Base-by-base conservation (phyloP, 176 grass and related monocot genomes). In the Alopecurus myosuroides region DNA sequence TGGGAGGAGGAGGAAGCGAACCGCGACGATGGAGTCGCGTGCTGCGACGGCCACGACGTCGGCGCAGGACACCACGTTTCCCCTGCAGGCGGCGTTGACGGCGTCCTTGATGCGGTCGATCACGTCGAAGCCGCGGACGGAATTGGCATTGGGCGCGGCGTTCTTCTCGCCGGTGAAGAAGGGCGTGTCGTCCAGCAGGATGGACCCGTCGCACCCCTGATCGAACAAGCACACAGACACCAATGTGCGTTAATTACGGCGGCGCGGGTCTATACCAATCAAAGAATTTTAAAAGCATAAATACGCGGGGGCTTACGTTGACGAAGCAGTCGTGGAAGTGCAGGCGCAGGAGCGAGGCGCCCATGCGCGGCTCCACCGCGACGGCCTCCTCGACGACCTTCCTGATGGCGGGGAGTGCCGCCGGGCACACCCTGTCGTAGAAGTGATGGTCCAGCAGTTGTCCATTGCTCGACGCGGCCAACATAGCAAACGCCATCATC, bases 301-400 rank as follows among this genome's bases (percentile, higher is more conserved):
- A 30, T 6, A 17, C 60, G 28, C 4, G 26, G 0, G 58, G n/a
- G n/a, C n/a, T 28, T 86, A 94, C 92, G 22, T 92, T 88, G 80
- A 90, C 92, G 80, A 94, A 97, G 77, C 92, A 97, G 84, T 97
- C 92, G 80, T 97, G 94, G 81, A 97, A 97, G 85, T 92, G 95
- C 35, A 97, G 3, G 48, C 92, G 90, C 44, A 97, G 88, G 45
- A 97, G 90, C 22, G 92, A 97, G 33, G 90, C 95, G 11, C 95
- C 95, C 92, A 94, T 91, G 78, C 92, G 86, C 2, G 86, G 84
- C 49, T 97, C 90, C 63, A 29, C 84, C 4, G 87, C 79, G 25
- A 97, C 81, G 8, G 84, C 84, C 39, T 86, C 74, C 74, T 92
- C 76, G 2, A 94, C 84, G 13, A 92, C 63, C 31, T 37, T 55